Evolutionary conservation across 345 rosid genomes (phyloP).

Genomic region (Camelina sativa): DNA sequence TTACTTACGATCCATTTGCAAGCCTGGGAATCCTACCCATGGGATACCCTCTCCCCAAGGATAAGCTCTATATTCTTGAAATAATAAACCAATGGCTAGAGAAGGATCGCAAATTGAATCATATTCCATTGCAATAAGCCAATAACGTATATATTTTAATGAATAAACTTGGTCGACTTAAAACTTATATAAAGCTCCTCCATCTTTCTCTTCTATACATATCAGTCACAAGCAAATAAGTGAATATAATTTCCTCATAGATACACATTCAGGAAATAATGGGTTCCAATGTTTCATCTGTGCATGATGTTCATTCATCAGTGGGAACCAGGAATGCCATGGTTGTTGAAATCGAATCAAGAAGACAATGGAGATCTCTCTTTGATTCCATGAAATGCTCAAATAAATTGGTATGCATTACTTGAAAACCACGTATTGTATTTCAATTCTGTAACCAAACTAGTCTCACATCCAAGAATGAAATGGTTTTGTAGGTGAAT

Average conservation of each 20-base stretch:
- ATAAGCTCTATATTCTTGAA: constrained; percentile 18
- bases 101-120: constrained; percentile 33
- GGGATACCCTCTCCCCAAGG: too few species aligned
- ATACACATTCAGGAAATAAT: constrained; percentile 28
- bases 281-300: constrained; percentile 44
- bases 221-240: constrained; percentile 23
- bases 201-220: background rate
- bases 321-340: constrained; percentile 30
- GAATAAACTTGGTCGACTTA: background rate
- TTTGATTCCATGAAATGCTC: constrained; percentile 62
- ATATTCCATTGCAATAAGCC: constrained; percentile 24
- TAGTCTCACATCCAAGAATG: background rate
- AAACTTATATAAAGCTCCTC: constrained; percentile 31
- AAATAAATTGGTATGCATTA: constrained; percentile 59
- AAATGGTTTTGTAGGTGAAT: background rate
- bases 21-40: too few species aligned
- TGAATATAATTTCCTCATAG: constrained; percentile 8
- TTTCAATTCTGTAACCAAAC: background rate
- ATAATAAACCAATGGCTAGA: constrained; percentile 22
- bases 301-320: constrained; percentile 42
- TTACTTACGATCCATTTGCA: too few species aligned
- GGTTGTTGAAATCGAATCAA: constrained; percentile 55
- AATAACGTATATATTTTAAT: background rate
- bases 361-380: constrained; percentile 62
- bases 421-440: background rate